phyloP scores from a whole-genome alignment of 352 stramenopile genomes.

The Phytophthora hybrid region DNA sequence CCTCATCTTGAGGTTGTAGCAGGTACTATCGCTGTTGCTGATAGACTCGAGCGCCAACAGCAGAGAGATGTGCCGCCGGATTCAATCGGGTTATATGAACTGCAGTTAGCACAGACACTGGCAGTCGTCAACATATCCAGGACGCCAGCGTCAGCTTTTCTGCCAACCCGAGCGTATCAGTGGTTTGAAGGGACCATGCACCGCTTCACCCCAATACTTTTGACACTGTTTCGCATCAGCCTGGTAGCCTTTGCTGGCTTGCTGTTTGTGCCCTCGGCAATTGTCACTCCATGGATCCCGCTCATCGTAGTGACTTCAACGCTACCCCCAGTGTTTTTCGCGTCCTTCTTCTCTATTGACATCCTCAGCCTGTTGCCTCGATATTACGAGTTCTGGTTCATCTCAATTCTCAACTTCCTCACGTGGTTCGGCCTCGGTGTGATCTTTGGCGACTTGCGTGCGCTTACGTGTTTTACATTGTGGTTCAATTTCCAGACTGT shows the following conservation, averaged over 20 bases:
- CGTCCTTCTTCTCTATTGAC: conserved; percentile 33
- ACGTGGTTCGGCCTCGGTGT: conserved; percentile 27
- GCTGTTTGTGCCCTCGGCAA: conserved; percentile 9
- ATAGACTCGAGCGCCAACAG: not conserved
- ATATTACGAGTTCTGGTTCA: conserved; percentile 36
- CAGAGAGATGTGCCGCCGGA: not conserved
- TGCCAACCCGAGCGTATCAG: not conserved
- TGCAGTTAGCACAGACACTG: conserved; percentile 1
- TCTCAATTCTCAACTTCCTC: conserved; percentile 31
- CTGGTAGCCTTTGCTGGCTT: conserved; percentile 11
- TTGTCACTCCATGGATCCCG: not conserved
- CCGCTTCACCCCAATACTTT: not conserved
- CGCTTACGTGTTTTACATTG: conserved; percentile 11
- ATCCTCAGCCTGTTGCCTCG: conserved; percentile 22
- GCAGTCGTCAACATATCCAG: conserved; percentile 4
- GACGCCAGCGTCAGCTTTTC: conserved; percentile 3
- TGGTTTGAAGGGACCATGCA: not conserved
- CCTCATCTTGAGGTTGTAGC: not conserved
- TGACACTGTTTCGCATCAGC: conserved; percentile 7
- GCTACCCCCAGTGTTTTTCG: conserved; percentile 1
- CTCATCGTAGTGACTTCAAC: conserved; percentile 1
- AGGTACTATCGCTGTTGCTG: not conserved
- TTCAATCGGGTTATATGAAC: not conserved
- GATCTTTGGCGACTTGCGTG: conserved; percentile 30
- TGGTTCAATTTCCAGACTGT: conserved; percentile 23